Base-by-base conservation (phyloP, 306 rosid species). In the Acacia crassicarpa region DNA sequence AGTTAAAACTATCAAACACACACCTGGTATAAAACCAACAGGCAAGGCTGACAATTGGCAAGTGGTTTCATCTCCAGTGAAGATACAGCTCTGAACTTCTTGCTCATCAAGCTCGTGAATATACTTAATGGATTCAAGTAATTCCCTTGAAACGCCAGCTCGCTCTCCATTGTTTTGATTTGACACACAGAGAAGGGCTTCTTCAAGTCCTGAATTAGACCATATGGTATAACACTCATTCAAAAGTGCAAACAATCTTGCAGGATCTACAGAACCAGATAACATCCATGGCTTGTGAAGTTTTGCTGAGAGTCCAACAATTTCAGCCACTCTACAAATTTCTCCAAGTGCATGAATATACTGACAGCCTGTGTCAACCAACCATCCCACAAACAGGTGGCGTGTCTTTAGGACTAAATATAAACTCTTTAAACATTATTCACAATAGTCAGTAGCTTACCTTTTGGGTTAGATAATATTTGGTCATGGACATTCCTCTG, bases 151-250 rank as follows among this genome's bases (percentile, higher is more conserved):
- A 53, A 74, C 67, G 41, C 58, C 84, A 38, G 83, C 80, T 49
- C 41, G 59, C 70, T 87, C 83, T 11, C 74, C 54, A 85, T 83
- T 88, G 82, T 43, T 74, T 67, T 41, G 67, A 44, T 83, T 88
- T 72, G 92, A 82, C 56, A 89, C 66, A 65, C 84, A 78, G 40
- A 76, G 73, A 78, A 95, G 93, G 82, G 94, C 96, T 83, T 89
- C 94, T 85, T 83, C 82, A 40, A 95, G 94, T 87, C 98, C 96
- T 5, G 91, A 93, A 83, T 84, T 87, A 77, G 92, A 85, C 99
- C 99, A 95, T 79, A 85, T 80, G 76, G 76, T 58, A 80, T 80
- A 71, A 67, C 97, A 93, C 85, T 93, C 94, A 6, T 82, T 76
- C 84, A 91, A 80, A 78, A 88, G 91, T 77, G 80, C 59, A 83